Evolutionary conservation across 2,329 filamentous ascomycete genomes (phyloP), one percentile per base, ranked within the genome.

Genomic region (Aspergillus caelatus): DNA sequence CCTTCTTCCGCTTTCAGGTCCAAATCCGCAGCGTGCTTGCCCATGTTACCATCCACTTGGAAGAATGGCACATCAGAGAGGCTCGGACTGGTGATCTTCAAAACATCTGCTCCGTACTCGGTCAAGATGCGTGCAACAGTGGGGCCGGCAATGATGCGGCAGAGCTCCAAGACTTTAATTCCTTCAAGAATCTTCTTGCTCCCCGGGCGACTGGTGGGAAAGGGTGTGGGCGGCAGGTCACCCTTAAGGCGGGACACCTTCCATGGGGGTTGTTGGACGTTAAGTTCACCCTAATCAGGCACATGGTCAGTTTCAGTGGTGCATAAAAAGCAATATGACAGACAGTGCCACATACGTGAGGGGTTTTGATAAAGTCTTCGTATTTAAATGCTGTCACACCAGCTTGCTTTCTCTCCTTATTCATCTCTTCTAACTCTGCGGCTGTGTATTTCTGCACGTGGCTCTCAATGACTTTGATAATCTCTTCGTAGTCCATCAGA

Each of bases 31-130:
- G 88, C 84, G 66, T 89, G 88, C 73, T 92, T 92, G 28, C 90
- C 90, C 71, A 88, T 86, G 72, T 91, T 92, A 14, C 88, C 86
- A 67, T 92, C 89, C 1, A 91, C 84, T 68, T 91, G 89, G 75
- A 91, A 91, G 76, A 90, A 89, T 0, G 89, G 88, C 1, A 92
- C 87, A 64, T 92, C 90, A 5, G 86, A 86, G n/a, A 93, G 81
- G 53, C 86, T 80, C 0, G 88, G 85, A 9, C 86, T 87, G 3
- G 89, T 92, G 53, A 93, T 82, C 70, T 91, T 90, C 63, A 93
- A 82, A 1, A 93, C 89, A 57, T 89, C 85, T 5, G 90, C 90
- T 4, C 90, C 91, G 72, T 92, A 89, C 65, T 91, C 89, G 12
- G 88, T 87, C 0, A 93, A 82, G 2, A 88, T 88, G 46, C 89